Percentiles rank a stretch among this genome's conserved stretches.
phyloP scores from a whole-genome alignment of 2,329 filamentous ascomycete species.

The Colletotrichum shisoi region DNA sequence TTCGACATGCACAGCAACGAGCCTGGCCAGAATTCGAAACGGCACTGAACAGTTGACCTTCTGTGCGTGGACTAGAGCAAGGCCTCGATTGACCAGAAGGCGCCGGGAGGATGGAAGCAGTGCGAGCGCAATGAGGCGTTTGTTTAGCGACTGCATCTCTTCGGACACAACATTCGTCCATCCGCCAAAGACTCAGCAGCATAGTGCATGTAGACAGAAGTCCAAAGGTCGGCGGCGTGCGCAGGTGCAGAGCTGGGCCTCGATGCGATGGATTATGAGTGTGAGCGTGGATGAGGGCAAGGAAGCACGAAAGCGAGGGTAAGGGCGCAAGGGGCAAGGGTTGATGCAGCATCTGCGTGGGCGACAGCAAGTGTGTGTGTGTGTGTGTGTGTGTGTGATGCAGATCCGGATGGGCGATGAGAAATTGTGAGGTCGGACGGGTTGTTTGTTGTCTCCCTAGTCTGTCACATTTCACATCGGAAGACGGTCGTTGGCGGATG shows the following conservation, averaged over 20 bases:
- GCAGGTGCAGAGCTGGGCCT: background rate
- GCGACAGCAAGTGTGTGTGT: too few species aligned
- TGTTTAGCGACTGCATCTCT: background rate
- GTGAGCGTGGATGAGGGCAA: background rate
- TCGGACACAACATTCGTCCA: background rate
- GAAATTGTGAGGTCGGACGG: constrained; percentile 1
- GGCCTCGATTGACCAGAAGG: constrained; percentile 19
- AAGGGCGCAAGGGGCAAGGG: background rate
- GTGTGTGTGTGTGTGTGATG: constrained; percentile 4
- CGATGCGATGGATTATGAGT: background rate
- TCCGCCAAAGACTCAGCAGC: background rate
- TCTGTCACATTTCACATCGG: constrained; percentile 36
- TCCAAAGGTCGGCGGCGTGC: background rate
- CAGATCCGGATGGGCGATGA: constrained; percentile 11
- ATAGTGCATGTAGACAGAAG: too few species aligned
- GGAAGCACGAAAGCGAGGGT: too few species aligned
- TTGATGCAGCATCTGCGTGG: constrained; percentile 16
- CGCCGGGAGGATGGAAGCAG: constrained; percentile 1
- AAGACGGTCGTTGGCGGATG: constrained; percentile 34
- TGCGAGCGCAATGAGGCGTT: constrained; percentile 2
- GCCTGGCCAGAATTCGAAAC: constrained; percentile 32
- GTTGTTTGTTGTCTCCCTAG: constrained; percentile 6
- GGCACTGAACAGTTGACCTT: constrained; percentile 18
- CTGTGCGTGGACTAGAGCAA: constrained; percentile 33
- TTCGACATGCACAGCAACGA: constrained; percentile 1